Evolutionary conservation across 305 asterid species (phyloP).

Genomic region (Lippia alba): DNA sequence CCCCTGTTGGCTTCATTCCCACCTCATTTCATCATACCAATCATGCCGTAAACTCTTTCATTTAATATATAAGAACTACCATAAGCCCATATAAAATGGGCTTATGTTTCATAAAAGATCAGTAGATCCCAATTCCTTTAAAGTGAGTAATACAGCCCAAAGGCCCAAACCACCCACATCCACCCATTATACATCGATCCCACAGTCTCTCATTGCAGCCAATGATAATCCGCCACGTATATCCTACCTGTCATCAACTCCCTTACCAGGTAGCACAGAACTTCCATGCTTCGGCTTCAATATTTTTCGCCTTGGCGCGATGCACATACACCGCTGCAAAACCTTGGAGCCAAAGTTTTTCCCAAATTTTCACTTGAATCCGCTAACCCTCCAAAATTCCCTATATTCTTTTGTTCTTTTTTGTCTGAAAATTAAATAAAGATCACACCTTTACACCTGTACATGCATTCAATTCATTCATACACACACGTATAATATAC

Average conservation of each 20-base stretch:
- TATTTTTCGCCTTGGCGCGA: conserved; percentile 54
- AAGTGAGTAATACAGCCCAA: neutral
- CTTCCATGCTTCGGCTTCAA: conserved; percentile 38
- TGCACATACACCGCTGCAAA: conserved; percentile 40
- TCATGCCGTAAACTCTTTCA: too few species aligned
- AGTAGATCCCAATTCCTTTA: too few species aligned
- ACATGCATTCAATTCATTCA: conserved; percentile 39
- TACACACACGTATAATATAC: conserved; percentile 25
- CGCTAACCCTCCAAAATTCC: conserved; percentile 8
- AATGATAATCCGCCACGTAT: conserved; percentile 13
- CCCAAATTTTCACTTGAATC: conserved; percentile 36
- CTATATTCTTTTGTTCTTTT: neutral
- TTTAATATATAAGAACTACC: too few species aligned
- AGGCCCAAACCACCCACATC: neutral
- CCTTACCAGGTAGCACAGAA: conserved; percentile 22
- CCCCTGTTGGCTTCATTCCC: too few species aligned
- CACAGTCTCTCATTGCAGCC: neutral
- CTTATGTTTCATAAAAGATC: too few species aligned
- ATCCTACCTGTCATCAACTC: neutral
- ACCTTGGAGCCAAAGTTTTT: conserved; percentile 67
- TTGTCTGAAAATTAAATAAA: conserved; percentile 19
- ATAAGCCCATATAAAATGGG: too few species aligned
- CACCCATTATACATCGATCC: neutral
- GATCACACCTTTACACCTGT: conserved; percentile 6
- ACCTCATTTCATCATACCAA: too few species aligned